Conservation (phyloP, 2,329 filamentous ascomycete species). For the Xylogone sp. region DNA sequence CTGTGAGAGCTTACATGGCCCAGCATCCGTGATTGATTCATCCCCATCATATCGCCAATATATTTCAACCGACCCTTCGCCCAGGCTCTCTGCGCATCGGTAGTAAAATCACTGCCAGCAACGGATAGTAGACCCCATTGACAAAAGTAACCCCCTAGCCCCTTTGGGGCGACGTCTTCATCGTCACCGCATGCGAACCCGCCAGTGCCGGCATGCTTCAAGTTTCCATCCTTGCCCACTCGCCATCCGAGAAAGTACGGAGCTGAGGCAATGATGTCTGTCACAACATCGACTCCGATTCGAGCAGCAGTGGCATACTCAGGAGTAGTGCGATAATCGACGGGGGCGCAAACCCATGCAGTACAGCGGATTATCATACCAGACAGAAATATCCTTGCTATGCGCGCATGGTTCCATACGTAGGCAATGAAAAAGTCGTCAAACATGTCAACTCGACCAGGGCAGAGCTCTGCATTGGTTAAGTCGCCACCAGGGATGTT, state of each 20-base stretch:
- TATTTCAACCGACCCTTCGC: conserved; percentile 48
- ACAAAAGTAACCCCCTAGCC: conserved; percentile 54
- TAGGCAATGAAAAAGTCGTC: conserved; percentile 55
- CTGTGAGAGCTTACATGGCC: conserved; percentile 40
- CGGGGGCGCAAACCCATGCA: conserved; percentile 56
- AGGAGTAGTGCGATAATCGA: conserved; percentile 59
- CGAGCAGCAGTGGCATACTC: conserved; percentile 55
- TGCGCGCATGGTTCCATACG: conserved; percentile 52
- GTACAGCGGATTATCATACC: conserved; percentile 54
- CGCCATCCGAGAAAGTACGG: conserved; percentile 61
- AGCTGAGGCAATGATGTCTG: conserved; percentile 57
- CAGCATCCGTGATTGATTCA: conserved; percentile 55
- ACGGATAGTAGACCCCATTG: conserved; percentile 56
- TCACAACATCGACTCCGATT: conserved; percentile 48
- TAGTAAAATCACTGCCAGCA: conserved; percentile 54
- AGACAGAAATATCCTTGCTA: conserved; percentile 50
- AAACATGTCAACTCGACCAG: conserved; percentile 57
- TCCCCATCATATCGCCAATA: conserved; percentile 52
- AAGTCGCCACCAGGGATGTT: conserved; percentile 50
- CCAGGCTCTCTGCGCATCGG: conserved; percentile 55
- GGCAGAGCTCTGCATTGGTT: conserved; percentile 51
- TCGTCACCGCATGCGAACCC: conserved; percentile 48
- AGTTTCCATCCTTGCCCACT: conserved; percentile 33
- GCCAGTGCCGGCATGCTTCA: conserved; percentile 31
- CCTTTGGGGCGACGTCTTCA: conserved; percentile 39